Conservation (phyloP, 2,329 filamentous ascomycete genomes). For the Trichoderma harzianum region DNA sequence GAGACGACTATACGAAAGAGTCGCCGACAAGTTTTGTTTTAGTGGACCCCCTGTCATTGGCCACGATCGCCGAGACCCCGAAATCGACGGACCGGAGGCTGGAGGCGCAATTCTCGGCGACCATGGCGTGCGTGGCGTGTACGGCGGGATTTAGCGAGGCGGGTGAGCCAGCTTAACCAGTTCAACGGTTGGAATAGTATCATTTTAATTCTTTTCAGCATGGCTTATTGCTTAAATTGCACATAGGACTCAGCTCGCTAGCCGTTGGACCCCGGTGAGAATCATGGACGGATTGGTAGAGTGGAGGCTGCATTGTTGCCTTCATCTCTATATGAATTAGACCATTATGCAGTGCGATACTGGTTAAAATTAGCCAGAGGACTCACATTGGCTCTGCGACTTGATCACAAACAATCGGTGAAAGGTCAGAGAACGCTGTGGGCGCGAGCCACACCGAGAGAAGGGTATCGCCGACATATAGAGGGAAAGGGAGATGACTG, state of each 20-base stretch:
- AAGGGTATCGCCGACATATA: neutral
- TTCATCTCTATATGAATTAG: neutral
- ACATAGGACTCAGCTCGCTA: neutral
- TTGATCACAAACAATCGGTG: neutral
- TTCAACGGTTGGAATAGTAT: neutral
- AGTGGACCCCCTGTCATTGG: conserved; percentile 10
- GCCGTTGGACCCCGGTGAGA: neutral
- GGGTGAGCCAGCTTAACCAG: neutral
- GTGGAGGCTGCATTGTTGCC: neutral
- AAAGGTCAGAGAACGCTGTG: neutral
- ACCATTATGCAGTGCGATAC: neutral
- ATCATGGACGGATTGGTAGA: no score
- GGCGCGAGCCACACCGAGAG: neutral
- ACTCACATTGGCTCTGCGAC: neutral
- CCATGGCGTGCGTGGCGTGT: conserved; percentile 18
- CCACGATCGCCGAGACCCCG: conserved; percentile 18
- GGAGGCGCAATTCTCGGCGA: conserved; percentile 19
- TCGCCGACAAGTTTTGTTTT: conserved; percentile 15
- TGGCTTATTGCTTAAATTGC: neutral
- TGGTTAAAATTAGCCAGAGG: neutral
- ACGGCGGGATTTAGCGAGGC: neutral
- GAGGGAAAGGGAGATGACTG: neutral
- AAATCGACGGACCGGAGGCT: conserved; percentile 1
- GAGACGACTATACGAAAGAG: neutral
- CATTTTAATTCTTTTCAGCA: neutral